Percentiles rank a stretch among this genome's conserved stretches.
Conservation (phyloP, 2,329 filamentous ascomycete species). For the Zymoseptoria brevis region DNA sequence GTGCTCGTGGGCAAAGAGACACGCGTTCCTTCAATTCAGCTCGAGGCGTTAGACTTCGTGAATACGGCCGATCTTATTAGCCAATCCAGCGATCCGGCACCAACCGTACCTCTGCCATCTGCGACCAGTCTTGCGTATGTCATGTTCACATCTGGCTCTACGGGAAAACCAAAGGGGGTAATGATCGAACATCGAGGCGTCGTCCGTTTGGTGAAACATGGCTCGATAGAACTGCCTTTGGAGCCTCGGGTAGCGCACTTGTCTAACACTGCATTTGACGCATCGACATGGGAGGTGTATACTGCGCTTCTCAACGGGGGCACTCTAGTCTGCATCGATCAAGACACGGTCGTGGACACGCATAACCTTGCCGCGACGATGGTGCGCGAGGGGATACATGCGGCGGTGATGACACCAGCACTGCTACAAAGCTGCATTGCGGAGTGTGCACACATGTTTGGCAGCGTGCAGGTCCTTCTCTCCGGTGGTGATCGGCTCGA, state of each 20-base stretch:
- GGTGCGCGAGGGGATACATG: neutral
- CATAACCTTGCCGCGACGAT: neutral
- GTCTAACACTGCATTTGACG: conserved; percentile 10
- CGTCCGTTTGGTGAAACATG: too few relatives aligned
- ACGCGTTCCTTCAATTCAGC: neutral
- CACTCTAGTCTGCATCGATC: conserved; percentile 1
- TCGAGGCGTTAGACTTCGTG: neutral
- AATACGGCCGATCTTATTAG: too few relatives aligned
- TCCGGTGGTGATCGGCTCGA: too few relatives aligned
- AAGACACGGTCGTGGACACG: neutral
- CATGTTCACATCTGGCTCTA: neutral
- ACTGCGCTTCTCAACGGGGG: conserved; percentile 12
- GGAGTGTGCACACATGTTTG: too few relatives aligned
- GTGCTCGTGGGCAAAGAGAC: conserved; percentile 1
- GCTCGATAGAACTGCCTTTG: too few relatives aligned
- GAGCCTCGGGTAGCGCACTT: conserved; percentile 5
- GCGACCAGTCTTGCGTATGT: neutral
- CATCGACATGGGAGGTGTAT: conserved; percentile 32
- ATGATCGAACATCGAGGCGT: neutral
- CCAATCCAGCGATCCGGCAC: too few relatives aligned
- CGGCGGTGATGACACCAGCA: conserved; percentile 5
- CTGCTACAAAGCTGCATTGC: too few relatives aligned
- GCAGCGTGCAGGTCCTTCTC: too few relatives aligned
- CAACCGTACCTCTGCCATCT: too few relatives aligned
- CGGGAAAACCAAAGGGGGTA: conserved; percentile 1